Base-by-base conservation (phyloP, 2,329 filamentous ascomycete species). In the Alternaria viburni region DNA sequence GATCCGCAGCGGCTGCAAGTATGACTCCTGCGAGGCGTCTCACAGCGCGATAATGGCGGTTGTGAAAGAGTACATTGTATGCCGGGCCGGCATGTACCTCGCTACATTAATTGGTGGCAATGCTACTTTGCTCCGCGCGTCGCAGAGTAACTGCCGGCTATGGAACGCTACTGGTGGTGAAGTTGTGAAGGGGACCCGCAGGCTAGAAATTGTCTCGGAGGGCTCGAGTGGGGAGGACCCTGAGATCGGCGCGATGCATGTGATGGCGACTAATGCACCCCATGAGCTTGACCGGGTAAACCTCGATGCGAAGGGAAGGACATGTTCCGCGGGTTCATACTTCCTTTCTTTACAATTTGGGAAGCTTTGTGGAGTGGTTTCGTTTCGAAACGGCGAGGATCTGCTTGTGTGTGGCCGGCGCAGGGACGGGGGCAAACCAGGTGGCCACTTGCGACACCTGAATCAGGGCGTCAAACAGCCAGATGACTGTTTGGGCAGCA, bases 191-290 rank as follows among this genome's bases (percentile, higher is more conserved):
- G 57, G 36, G 56, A 62, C 52, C 58, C 64, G 64, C 65, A 71
- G 65, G 66, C 73, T 74, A 76, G 74, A 76, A 69, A 57, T 67
- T 71, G 61, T 50, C 26, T 68, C 71, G 70, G 74, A 70, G 64
- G 46, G 66, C 59, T 69, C 41, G 54, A 21, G 47, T 47, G 51
- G 58, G 21, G 44, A 58, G 69, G 72, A 77, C 72, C 73, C 74
- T 74, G 65, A 62, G 72, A 73, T 70, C 60, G 64, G 54, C 63
- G 58, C 44, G 43, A 52, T 57, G 62, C 72, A 72, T 72, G 74
- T 75, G 73, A 75, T 68, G 55, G 59, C 50, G 67, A 61, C 72
- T 74, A 73, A 73, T 76, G 73, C 74, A 77, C 77, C 77, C 76
- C 76, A 77, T 68, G 70, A 62, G 30, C 23, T 62, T 70, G 71